Percentiles rank a stretch among this genome's conserved stretches.
Conservation (phyloP, 805 yeast species). For the Yarrowia sp. region DNA sequence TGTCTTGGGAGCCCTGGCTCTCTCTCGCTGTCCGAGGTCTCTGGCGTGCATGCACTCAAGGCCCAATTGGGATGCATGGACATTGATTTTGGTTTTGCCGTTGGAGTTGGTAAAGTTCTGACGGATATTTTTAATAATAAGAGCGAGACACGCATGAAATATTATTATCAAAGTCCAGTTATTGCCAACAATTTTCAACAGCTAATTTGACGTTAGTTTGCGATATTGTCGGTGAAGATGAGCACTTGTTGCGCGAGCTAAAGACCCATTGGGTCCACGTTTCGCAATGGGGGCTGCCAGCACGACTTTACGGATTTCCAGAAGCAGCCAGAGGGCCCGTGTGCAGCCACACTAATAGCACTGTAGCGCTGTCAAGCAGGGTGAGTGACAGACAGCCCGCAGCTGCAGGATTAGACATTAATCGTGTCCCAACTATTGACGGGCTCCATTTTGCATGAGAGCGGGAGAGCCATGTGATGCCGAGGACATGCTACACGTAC, state of each 20-base stretch:
- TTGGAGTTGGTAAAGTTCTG: slow-evolving; percentile 5
- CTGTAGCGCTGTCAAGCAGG: slow-evolving; percentile 27
- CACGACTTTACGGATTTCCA: not conserved
- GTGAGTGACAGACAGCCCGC: slow-evolving; percentile 14
- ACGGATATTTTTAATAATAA: slow-evolving; percentile 11
- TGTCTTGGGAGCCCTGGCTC: slow-evolving; percentile 6
- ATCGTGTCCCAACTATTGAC: slow-evolving; percentile 4
- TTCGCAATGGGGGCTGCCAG: not conserved
- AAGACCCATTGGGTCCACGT: not conserved
- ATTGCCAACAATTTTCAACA: not conserved
- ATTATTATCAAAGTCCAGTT: not conserved
- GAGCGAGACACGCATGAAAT: slow-evolving; percentile 7
- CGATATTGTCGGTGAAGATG: not conserved
- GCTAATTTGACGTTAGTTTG: not conserved
- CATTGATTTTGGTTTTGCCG: slow-evolving; percentile 2
- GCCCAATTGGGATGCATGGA: slow-evolving; percentile 25
- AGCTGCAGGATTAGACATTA: slow-evolving; percentile 19
- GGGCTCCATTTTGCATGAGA: not conserved
- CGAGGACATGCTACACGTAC: slow-evolving; percentile 12
- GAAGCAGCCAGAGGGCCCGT: slow-evolving; percentile 18
- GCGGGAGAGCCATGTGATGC: slow-evolving; percentile 4
- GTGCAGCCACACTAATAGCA: slow-evolving; percentile 13
- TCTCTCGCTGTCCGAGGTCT: not conserved
- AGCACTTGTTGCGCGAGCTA: not conserved
- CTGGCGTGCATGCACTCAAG: slow-evolving; percentile 11